Percentiles rank a stretch among this genome's conserved stretches.
phyloP scores from a whole-genome alignment of 768 basidiomycete genomes.

The Amanita muscaria region DNA sequence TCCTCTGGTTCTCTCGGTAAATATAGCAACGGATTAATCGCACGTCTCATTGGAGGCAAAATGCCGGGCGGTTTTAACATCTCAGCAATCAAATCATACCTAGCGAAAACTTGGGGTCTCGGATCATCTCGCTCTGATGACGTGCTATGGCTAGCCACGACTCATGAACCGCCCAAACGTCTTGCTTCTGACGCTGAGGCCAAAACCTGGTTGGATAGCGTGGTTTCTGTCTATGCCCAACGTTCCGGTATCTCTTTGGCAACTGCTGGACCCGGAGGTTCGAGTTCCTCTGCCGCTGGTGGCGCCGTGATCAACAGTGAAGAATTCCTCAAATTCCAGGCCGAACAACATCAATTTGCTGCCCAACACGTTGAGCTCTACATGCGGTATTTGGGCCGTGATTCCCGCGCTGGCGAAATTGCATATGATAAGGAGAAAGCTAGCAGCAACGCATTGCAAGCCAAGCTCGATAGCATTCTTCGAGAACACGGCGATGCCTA shows the following conservation, averaged over 20 bases:
- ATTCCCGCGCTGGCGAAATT: slow-evolving; percentile 88
- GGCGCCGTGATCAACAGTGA: slow-evolving; percentile 96
- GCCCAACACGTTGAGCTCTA: slow-evolving; percentile 91
- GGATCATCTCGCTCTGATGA: slow-evolving; percentile 84
- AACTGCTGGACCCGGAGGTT: slow-evolving; percentile 53
- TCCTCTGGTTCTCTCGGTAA: slow-evolving; percentile 88
- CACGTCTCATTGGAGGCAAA: slow-evolving; percentile 88
- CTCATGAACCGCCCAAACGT: slow-evolving; percentile 91
- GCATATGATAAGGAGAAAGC: slow-evolving; percentile 84
- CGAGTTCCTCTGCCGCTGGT: slow-evolving; percentile 53
- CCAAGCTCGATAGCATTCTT: slow-evolving; percentile 78
- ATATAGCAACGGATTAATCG: slow-evolving; percentile 83
- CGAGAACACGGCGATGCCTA: slow-evolving; percentile 92
- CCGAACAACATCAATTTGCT: slow-evolving; percentile 87
- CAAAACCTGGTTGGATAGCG: slow-evolving; percentile 85
- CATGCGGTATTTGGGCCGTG: slow-evolving; percentile 93
- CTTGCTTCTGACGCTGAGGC: slow-evolving; percentile 86
- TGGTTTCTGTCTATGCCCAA: slow-evolving; percentile 80
- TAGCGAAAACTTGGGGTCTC: slow-evolving; percentile 93
- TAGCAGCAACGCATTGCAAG: slow-evolving; percentile 62
- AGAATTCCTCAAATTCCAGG: slow-evolving; percentile 94
- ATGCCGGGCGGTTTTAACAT: slow-evolving; percentile 99
- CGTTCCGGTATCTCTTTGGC: slow-evolving; percentile 82
- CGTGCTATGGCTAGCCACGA: slow-evolving; percentile 84
- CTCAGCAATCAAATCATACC: slow-evolving; percentile 80